Conservation (phyloP, 2,329 filamentous ascomycete genomes). For the Aspergillus sojae region DNA sequence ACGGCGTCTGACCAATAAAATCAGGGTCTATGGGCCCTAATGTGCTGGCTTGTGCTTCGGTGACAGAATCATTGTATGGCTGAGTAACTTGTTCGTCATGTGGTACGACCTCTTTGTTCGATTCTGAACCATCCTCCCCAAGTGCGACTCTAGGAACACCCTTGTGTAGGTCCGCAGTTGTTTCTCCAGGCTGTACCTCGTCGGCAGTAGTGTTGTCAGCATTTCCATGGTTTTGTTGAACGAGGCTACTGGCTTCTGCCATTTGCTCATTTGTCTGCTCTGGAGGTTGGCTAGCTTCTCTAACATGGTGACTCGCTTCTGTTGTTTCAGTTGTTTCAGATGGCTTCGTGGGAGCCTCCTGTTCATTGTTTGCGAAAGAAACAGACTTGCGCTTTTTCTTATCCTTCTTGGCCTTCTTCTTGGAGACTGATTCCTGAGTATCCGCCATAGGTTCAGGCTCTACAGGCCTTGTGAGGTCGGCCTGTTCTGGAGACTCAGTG, state of each 20-base stretch:
- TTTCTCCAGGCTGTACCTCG: background rate
- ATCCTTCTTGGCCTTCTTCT: constrained; percentile 48
- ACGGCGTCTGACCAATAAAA: background rate
- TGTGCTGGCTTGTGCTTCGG: background rate
- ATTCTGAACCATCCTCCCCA: background rate
- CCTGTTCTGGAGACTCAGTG: background rate
- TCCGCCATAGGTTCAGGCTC: constrained; percentile 13
- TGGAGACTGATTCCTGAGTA: constrained; percentile 22
- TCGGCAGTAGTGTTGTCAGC: too few species aligned
- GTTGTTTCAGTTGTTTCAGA: constrained; percentile 2
- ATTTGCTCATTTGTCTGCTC: constrained; percentile 1
- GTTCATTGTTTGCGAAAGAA: constrained; percentile 29
- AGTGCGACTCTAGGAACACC: background rate
- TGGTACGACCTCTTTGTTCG: background rate
- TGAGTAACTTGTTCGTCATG: background rate
- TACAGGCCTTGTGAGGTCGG: background rate
- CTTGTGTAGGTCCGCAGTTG: background rate
- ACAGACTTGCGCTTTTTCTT: constrained; percentile 33
- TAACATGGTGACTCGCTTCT: constrained; percentile 9
- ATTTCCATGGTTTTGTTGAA: background rate
- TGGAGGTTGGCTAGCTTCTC: background rate
- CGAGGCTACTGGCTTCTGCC: background rate
- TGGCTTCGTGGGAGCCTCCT: background rate
- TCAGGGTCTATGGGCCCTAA: background rate
- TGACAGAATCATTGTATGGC: background rate